Evolutionary conservation across 345 rosid species (phyloP), one percentile per base, ranked within the genome.

Genomic region (Limnanthes douglasii): DNA sequence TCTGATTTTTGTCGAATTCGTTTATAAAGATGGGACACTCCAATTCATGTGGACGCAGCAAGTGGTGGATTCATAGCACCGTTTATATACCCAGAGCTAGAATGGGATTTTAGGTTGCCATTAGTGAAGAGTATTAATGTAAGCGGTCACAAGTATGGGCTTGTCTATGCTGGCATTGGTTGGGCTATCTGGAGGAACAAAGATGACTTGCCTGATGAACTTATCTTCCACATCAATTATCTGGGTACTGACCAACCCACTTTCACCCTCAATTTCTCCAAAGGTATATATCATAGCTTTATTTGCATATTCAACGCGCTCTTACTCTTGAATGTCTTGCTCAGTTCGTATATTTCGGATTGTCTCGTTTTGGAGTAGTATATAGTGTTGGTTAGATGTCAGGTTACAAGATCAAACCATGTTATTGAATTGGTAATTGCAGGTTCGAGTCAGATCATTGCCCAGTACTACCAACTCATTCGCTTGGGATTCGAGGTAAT

Each of bases 41-140:
- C 95, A 1, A 83, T 86, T 31, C 95, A 86, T 34, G 95, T 86
- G 3, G 97, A 86, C 5, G 97, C 97, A 0, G 97, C 95, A 0
- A 86, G 97, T 38, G 97, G 97, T 5, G 97, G 97, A 1, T 82
- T 86, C 21, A 82, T 82, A 20, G 97, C 94, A n/a, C 97, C 97
- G 1, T 86, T 86, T 37, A 41, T 86, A 18, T 82, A 74, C 35
- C 97, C 97, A 10, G 94, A 86, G 4, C 71, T 86, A 12, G 93
- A 78, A 46, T 86, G 97, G 97, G 97, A 86, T 53, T 82, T 86
- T 60, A 60, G 92, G 29, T 68, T 86, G 35, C 93, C 94, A 7
- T 57, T 86, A 22, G 94, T 86, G 52, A 86, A 75, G 69, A 78
- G 86, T 36, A 86, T 86, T 3, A 81, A 86, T 15, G 94, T 86